Evolutionary conservation across 2,329 filamentous ascomycete species (phyloP).

Genomic region (Metarhizium guizhouense): DNA sequence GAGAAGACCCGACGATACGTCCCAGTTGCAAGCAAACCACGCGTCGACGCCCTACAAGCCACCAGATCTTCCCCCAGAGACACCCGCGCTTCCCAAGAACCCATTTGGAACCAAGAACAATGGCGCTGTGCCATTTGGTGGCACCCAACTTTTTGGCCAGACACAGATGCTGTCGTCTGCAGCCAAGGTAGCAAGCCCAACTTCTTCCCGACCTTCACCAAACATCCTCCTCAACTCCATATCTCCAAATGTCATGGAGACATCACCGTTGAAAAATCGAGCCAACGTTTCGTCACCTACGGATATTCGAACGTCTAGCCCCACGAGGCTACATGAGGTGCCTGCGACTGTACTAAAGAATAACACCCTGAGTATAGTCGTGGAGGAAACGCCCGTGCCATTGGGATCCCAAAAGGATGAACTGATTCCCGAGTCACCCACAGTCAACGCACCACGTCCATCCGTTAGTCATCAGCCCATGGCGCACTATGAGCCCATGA

Average conservation of each 20-base stretch:
- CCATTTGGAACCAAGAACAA: slow-evolving; percentile 33
- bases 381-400: slow-evolving; percentile 17
- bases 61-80: slow-evolving; percentile 30
- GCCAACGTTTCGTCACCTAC: slow-evolving; percentile 38
- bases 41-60: slow-evolving; percentile 22
- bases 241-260: slow-evolving; percentile 34
- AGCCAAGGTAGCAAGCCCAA: slow-evolving; percentile 40
- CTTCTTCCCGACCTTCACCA: slow-evolving; percentile 49
- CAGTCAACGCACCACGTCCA: slow-evolving; percentile 14
- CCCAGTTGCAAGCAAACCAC: slow-evolving; percentile 21
- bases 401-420: slow-evolving; percentile 18
- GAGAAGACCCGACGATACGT: slow-evolving; percentile 25
- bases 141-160: slow-evolving; percentile 44
- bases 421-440: slow-evolving; percentile 28
- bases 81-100: slow-evolving; percentile 39
- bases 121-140: slow-evolving; percentile 25
- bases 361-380: slow-evolving; percentile 8
- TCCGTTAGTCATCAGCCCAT: slow-evolving; percentile 23
- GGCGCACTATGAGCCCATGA: slow-evolving; percentile 35
- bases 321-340: slow-evolving; percentile 22
- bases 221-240: slow-evolving; percentile 34
- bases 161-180: slow-evolving; percentile 47
- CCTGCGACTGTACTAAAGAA: slow-evolving; percentile 17
- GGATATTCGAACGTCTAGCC: slow-evolving; percentile 31
- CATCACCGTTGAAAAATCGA: slow-evolving; percentile 42